Conservation (phyloP, 1,139 yeast genomes). For the Candida freyschussii region DNA sequence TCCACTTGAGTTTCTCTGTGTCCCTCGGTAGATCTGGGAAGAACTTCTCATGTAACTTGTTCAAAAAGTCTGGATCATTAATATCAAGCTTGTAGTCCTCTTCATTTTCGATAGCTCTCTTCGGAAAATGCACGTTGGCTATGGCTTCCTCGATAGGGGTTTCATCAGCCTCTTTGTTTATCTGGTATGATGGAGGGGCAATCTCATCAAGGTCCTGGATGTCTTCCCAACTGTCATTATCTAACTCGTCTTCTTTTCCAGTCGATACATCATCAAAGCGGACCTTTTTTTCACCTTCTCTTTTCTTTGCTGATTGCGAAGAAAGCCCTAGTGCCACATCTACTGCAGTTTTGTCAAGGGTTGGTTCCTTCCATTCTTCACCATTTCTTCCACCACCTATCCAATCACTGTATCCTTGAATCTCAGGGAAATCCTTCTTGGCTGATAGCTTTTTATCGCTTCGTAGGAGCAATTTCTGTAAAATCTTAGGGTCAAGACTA, state of each 20-base stretch:
- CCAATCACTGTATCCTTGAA: slow-evolving; percentile 70
- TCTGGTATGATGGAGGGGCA: slow-evolving; percentile 40
- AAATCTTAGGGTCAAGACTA: slow-evolving; percentile 62
- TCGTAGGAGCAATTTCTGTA: slow-evolving; percentile 47
- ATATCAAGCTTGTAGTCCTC: slow-evolving; percentile 44
- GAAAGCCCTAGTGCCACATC: slow-evolving; percentile 32
- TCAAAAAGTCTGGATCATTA: slow-evolving; percentile 72
- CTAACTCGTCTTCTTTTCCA: slow-evolving; percentile 11
- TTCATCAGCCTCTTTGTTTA: slow-evolving; percentile 38
- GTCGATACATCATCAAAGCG: slow-evolving; percentile 11
- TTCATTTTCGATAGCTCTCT: slow-evolving; percentile 34
- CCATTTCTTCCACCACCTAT: slow-evolving; percentile 56
- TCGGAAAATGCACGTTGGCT: slow-evolving; percentile 59
- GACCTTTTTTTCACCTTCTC: slow-evolving; percentile 14
- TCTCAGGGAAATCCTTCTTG: slow-evolving; percentile 41
- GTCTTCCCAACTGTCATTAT: slow-evolving; percentile 23
- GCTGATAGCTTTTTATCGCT: slow-evolving; percentile 35
- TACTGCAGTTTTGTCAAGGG: slow-evolving; percentile 29
- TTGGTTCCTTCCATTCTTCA: slow-evolving; percentile 29
- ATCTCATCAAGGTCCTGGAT: slow-evolving; percentile 38
- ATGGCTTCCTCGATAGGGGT: slow-evolving; percentile 39
- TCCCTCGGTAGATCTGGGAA: slow-evolving; percentile 88
- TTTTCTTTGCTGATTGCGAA: slow-evolving; percentile 4
- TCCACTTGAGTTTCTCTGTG: slow-evolving; percentile 83
- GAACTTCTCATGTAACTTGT: slow-evolving; percentile 76